Conservation (phyloP, 371 early-diverging fungal species). For the Mortierella polycephala region DNA sequence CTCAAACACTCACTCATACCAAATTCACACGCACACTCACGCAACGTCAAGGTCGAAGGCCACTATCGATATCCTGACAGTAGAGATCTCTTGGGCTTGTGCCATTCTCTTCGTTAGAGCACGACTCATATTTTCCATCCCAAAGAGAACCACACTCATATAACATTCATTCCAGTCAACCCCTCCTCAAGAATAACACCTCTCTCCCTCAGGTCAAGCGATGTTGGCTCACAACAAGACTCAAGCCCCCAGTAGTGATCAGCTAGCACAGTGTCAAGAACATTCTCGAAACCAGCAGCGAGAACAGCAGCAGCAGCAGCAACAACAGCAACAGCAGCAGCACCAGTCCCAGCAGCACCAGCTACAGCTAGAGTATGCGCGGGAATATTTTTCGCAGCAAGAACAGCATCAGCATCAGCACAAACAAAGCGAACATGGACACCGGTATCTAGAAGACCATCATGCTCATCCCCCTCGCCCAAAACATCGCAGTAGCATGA, state of each 20-base stretch:
- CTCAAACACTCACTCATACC: too few species aligned
- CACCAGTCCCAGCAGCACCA: constrained; percentile 7
- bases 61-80: background rate
- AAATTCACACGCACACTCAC: too few species aligned
- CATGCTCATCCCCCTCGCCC: background rate
- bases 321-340: constrained; percentile 1
- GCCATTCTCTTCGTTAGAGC: too few species aligned
- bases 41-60: too few species aligned
- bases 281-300: background rate
- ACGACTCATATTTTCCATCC: too few species aligned
- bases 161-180: constrained; percentile 1
- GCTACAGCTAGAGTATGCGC: background rate
- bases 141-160: background rate
- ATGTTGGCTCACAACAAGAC: constrained; percentile 40
- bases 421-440: constrained; percentile 2
- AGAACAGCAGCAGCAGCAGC: constrained; percentile 1
- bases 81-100: background rate
- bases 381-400: background rate
- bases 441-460: background rate
- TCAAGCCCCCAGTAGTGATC: constrained; percentile 3
- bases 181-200: background rate
- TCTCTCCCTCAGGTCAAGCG: background rate
- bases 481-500: background rate
- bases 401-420: background rate
- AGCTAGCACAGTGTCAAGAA: constrained; percentile 1